These are phyloP conservation scores for Yamadazyma paraphyllophila DNA, from an alignment of 805 yeast species.

Conservation along the genomic window DNA sequence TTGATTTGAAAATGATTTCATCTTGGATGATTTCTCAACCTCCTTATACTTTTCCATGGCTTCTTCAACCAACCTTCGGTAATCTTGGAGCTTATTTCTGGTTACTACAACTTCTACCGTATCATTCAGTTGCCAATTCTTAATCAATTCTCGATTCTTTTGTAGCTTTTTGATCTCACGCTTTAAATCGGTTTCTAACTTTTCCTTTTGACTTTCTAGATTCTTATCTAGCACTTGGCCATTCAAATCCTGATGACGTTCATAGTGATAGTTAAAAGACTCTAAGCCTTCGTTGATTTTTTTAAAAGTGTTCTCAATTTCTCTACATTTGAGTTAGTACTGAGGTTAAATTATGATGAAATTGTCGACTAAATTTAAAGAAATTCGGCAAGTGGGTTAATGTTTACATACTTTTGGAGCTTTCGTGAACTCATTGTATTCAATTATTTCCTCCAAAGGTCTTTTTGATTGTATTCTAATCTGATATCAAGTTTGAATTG, in stretches of 20 bases:
- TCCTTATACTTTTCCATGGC: conserved; percentile 47
- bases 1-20: conserved; percentile 45
- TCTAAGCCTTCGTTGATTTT: conserved; percentile 46
- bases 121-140: conserved; percentile 43
- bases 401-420: conserved; percentile 35
- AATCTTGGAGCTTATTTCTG: conserved; percentile 31
- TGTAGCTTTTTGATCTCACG: conserved; percentile 46
- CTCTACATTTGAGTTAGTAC: conserved; percentile 23
- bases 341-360: not conserved
- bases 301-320: conserved; percentile 42
- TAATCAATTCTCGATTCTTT: conserved; percentile 45
- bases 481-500: conserved; percentile 4
- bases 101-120: conserved; percentile 25
- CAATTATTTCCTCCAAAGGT: not conserved
- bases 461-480: not conserved
- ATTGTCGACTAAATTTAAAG: not conserved
- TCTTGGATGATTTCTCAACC: conserved; percentile 41
- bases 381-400: not conserved
- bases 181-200: conserved; percentile 43
- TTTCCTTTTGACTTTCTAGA: conserved; percentile 44
- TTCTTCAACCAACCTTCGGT: conserved; percentile 40
- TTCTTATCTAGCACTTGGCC: conserved; percentile 24
- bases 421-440: conserved; percentile 21
- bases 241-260: conserved; percentile 38
- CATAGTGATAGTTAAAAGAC: conserved; percentile 43